These are phyloP conservation scores for Microstegium vimineum DNA, from an alignment of 176 grass and related monocot species.

Conservation along the genomic window DNA sequence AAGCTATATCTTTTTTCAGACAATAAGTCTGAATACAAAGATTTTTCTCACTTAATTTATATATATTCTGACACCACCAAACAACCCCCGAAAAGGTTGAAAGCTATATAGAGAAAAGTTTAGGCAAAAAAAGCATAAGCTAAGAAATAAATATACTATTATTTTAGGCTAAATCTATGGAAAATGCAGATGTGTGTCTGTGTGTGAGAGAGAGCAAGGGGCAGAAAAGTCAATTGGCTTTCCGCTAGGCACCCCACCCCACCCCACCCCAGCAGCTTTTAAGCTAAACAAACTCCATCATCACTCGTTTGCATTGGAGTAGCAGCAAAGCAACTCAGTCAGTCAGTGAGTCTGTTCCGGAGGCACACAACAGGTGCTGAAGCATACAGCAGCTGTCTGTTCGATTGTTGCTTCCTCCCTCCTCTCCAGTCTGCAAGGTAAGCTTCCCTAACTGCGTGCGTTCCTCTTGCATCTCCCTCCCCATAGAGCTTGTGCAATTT, in stretches of 20 bases:
- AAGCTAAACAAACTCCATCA: constrained; percentile 34
- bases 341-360: constrained; percentile 9
- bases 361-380: constrained; percentile 26
- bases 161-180: background rate
- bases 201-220: background rate
- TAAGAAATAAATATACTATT: background rate
- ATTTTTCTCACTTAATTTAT: background rate
- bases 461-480: background rate
- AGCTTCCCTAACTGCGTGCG: constrained; percentile 1
- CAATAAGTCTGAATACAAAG: background rate
- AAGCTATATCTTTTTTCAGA: background rate
- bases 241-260: background rate
- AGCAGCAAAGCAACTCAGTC: constrained; percentile 26
- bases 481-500: background rate
- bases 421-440: background rate
- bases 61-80: background rate
- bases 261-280: constrained; percentile 27
- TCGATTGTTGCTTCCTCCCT: constrained; percentile 17
- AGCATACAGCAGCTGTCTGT: constrained; percentile 12
- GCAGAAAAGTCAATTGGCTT: background rate
- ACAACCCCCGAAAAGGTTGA: background rate
- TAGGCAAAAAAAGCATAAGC: background rate
- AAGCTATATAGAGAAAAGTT: background rate
- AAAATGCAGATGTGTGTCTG: background rate
- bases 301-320: constrained; percentile 38